Percentiles rank a stretch among this genome's conserved stretches.
Conservation (phyloP, 768 basidiomycete species). For the Daedaleopsis sinensis region DNA sequence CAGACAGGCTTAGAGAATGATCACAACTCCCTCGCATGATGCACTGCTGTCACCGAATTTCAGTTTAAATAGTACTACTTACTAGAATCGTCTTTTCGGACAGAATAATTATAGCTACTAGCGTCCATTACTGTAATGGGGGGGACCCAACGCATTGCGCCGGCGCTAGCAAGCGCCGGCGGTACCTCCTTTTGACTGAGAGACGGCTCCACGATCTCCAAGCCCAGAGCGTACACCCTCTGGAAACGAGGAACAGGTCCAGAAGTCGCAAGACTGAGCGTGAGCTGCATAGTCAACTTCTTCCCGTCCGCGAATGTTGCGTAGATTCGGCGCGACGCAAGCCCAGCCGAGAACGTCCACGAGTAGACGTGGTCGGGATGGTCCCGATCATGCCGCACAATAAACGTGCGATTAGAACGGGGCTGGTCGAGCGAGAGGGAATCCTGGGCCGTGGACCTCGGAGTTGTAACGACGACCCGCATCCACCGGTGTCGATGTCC, state of each 20-base stretch:
- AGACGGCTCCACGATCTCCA: background rate
- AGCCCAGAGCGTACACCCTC: background rate
- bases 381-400: background rate
- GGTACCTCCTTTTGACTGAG: too few species aligned
- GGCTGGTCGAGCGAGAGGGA: background rate
- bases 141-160: background rate
- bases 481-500: background rate
- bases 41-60: too few species aligned
- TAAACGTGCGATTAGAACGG: background rate
- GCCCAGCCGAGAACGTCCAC: background rate
- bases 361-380: slow-evolving; percentile 2
- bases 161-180: background rate
- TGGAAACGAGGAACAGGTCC: background rate
- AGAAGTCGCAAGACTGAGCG: background rate
- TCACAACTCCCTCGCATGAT: too few species aligned
- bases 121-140: background rate
- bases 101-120: too few species aligned
- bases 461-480: background rate
- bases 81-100: background rate
- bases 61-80: too few species aligned
- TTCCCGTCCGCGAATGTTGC: background rate
- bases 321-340: background rate
- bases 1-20: too few species aligned
- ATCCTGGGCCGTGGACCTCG: background rate
- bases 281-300: background rate